Evolutionary conservation across 805 yeast species (phyloP), one percentile per base, ranked within the genome.

Genomic region (Torulaspora gathmanii): DNA sequence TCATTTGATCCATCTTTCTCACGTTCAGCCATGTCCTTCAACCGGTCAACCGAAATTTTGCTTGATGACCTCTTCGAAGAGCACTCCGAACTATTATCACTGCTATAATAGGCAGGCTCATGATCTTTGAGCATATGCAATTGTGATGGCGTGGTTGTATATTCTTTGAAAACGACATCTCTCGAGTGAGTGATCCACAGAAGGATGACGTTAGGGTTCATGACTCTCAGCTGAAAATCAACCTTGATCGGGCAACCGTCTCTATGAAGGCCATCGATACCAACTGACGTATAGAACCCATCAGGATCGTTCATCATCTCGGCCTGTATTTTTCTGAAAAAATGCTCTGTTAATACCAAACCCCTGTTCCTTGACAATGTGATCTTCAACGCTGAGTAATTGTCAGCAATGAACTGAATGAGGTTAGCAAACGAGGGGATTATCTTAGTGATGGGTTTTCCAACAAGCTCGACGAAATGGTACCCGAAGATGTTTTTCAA

Each of bases 141-240:
- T 47, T 70, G 74, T 0, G 73, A 70, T 29, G 73, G 72, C 22
- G 64, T 57, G 12, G 69, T 63, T 26, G 59, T 58, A 23, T 63
- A 65, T 31, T 63, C 63, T 26, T 60, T 60, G 23, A 60, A 60
- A 3, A 60, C 63, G 20, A 60, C 66, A 46, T 63, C 68, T 55
- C 91, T 79, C 1, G 91, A 82, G 60, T 86, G 89, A 0, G 96
- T 87, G 9, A 91, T 75, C 97, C 97, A 91, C 16, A 90, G 64
- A 3, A 86, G 80, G 42, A 75, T 74, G 6, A 80, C 71, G 15
- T 77, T 80, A 11, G 70, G 57, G 16, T 78, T 74, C 25, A 86
- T 70, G 2, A 86, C 86, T 46, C 96, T 73, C 40, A 91, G 60
- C 64, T 90, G 97, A 11, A 86, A 78, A 65, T 90, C 97, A 31